phyloP scores from a whole-genome alignment of 768 basidiomycete species.

The Trametes villosa region DNA sequence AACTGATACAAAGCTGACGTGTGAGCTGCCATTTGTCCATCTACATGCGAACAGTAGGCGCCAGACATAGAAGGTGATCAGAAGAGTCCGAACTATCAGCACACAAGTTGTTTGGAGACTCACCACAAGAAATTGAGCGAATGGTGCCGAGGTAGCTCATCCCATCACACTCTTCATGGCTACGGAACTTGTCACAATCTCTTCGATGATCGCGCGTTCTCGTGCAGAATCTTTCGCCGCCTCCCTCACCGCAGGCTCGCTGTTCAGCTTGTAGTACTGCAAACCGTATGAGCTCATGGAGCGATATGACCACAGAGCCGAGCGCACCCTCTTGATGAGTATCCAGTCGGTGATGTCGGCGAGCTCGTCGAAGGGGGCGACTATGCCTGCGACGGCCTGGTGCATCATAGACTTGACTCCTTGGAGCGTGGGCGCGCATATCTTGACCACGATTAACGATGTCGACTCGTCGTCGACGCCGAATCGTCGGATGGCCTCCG shows the following conservation, averaged over 20 bases:
- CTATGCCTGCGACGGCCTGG: conserved; percentile 59
- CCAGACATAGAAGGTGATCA: too few species aligned
- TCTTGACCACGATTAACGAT: conserved; percentile 72
- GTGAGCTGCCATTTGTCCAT: too few species aligned
- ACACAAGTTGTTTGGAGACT: neutral
- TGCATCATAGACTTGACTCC: conserved; percentile 60
- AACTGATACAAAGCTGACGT: too few species aligned
- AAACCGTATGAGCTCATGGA: neutral
- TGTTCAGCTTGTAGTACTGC: conserved; percentile 75
- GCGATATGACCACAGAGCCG: neutral
- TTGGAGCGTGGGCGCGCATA: conserved; percentile 47
- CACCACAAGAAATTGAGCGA: neutral
- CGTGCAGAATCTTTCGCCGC: conserved; percentile 37
- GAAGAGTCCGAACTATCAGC: too few species aligned
- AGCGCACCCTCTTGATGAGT: conserved; percentile 70
- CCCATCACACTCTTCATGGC: conserved; percentile 76
- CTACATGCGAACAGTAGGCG: too few species aligned
- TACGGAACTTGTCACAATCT: conserved; percentile 75
- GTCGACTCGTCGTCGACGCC: conserved; percentile 73
- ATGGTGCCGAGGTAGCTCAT: conserved; percentile 1
- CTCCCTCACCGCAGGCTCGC: conserved; percentile 48
- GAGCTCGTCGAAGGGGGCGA: conserved; percentile 52
- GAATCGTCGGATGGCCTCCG: conserved; percentile 85
- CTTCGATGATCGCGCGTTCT: conserved; percentile 54
- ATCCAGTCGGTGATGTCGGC: conserved; percentile 67